These are phyloP conservation scores for Limonium bicolor DNA, from an alignment of 148 eudicot species.

Conservation along the genomic window DNA sequence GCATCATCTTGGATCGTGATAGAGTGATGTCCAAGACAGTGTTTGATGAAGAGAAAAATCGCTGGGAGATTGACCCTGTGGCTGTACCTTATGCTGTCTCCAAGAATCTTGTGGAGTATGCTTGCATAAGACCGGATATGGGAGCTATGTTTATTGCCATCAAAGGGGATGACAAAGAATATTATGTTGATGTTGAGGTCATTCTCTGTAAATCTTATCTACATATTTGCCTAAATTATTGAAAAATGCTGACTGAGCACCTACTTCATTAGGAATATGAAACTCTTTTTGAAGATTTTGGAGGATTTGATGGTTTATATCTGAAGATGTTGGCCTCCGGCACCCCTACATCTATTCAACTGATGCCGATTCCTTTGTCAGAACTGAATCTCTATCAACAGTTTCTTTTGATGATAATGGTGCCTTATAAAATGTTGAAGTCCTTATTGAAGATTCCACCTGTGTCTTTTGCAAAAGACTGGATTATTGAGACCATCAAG, in stretches of 20 bases:
- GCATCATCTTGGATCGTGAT: constrained; percentile 69
- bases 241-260: constrained; percentile 6
- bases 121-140: constrained; percentile 79
- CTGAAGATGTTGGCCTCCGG: constrained; percentile 69
- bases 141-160: constrained; percentile 63
- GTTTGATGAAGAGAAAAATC: constrained; percentile 47
- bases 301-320: constrained; percentile 85
- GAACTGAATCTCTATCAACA: constrained; percentile 59
- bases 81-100: constrained; percentile 83
- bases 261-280: constrained; percentile 54
- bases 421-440: constrained; percentile 18
- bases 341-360: constrained; percentile 62
- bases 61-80: constrained; percentile 87
- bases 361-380: constrained; percentile 79
- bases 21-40: constrained; percentile 64
- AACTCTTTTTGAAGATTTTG: constrained; percentile 58
- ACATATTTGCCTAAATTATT: constrained; percentile 1
- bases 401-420: constrained; percentile 26
- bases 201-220: constrained; percentile 3
- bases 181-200: constrained; percentile 56
- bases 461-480: constrained; percentile 23
- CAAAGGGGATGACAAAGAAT: constrained; percentile 79
- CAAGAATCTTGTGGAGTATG: constrained; percentile 57
- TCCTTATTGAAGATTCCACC: constrained; percentile 32
- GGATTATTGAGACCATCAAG: constrained; percentile 24